Evolutionary conservation across 2,329 filamentous ascomycete species (phyloP).

Genomic region (Gyromitra esculenta): DNA sequence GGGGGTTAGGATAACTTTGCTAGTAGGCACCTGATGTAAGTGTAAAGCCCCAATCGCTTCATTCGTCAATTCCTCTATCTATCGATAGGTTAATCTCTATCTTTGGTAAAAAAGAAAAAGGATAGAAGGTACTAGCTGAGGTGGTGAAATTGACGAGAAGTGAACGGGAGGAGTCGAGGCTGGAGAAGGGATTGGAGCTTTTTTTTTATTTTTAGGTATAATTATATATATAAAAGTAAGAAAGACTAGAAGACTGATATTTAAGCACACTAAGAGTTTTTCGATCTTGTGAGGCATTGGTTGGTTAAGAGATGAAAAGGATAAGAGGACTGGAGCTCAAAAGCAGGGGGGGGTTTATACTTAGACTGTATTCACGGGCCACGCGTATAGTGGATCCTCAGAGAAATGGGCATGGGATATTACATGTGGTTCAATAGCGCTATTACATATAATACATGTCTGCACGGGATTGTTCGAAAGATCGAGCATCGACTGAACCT

Average conservation of each 20-base stretch:
- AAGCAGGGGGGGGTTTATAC: slow-evolving; percentile 5
- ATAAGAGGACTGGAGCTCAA: neutral
- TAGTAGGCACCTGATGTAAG: too few relatives aligned
- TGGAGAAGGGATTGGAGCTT: too few relatives aligned
- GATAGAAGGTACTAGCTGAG: too few relatives aligned
- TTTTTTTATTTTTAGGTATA: too few relatives aligned
- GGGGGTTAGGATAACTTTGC: too few relatives aligned
- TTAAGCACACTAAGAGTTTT: neutral
- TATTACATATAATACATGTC: neutral
- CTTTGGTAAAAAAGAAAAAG: too few relatives aligned
- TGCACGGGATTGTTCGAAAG: neutral
- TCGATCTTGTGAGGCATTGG: neutral
- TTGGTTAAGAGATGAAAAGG: neutral
- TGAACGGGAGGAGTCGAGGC: too few relatives aligned
- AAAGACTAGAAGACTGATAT: neutral
- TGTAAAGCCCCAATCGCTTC: too few relatives aligned
- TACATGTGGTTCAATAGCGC: neutral
- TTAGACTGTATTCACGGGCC: neutral
- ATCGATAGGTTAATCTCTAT: too few relatives aligned
- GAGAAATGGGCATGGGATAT: neutral
- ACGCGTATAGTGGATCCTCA: neutral
- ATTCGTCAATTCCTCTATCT: too few relatives aligned
- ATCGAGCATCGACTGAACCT: neutral
- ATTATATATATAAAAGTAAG: too few relatives aligned
- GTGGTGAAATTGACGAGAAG: too few relatives aligned